Conservation (phyloP, 164 flowering plant species). For the Akebia trifoliata region DNA sequence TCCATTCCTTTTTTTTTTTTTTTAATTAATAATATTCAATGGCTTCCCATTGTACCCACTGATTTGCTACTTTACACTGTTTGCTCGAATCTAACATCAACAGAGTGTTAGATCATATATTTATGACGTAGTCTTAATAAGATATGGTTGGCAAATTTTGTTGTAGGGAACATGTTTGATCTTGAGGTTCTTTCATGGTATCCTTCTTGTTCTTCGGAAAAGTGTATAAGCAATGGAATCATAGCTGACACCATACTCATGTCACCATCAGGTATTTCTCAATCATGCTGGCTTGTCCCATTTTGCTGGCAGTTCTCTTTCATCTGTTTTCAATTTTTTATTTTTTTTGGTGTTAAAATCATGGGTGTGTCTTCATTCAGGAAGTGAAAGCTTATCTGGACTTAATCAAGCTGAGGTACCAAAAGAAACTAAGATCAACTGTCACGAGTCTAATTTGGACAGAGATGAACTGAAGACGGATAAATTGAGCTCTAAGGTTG, state of each 20-base stretch:
- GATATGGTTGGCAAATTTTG: neutral
- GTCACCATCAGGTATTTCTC: constrained; percentile 38
- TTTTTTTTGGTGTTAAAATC: too few relatives aligned
- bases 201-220: constrained; percentile 29
- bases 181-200: constrained; percentile 47
- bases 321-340: neutral
- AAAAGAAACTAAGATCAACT: constrained; percentile 11
- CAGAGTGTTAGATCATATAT: too few relatives aligned
- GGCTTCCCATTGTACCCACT: too few relatives aligned
- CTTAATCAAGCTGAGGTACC: constrained; percentile 10
- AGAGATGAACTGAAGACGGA: constrained; percentile 3
- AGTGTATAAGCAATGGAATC: constrained; percentile 15
- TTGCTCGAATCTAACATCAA: too few relatives aligned
- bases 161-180: constrained; percentile 63
- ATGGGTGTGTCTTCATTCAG: constrained; percentile 18
- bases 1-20: too few relatives aligned
- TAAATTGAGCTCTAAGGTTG: constrained; percentile 19
- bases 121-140: too few relatives aligned
- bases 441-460: neutral
- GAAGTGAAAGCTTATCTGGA: constrained; percentile 22
- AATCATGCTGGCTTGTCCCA: too few relatives aligned
- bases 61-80: too few relatives aligned
- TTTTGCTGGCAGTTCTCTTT: constrained; percentile 5
- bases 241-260: constrained; percentile 17
- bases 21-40: too few relatives aligned